Conservation (phyloP, 2,329 filamentous ascomycete genomes). For the Trichoderma cornu-damae region DNA sequence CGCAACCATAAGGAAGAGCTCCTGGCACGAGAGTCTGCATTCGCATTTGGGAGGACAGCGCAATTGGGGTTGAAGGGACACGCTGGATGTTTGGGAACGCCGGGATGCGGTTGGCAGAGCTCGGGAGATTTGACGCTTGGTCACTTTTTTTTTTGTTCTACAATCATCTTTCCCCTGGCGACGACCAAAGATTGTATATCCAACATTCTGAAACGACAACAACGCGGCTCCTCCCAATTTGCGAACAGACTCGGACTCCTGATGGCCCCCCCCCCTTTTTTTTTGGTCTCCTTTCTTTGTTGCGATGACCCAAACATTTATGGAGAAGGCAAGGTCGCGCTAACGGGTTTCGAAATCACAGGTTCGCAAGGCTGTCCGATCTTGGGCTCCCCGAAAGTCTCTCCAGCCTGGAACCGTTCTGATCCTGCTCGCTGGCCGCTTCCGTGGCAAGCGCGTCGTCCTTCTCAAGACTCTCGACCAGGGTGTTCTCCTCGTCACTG, state of each 20-base stretch:
- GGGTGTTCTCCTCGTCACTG: constrained; percentile 97
- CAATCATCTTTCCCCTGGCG: not conserved
- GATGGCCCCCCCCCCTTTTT: too few species aligned
- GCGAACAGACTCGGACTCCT: constrained; percentile 7
- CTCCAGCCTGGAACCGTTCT: constrained; percentile 94
- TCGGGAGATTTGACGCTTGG: constrained; percentile 1
- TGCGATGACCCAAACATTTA: not conserved
- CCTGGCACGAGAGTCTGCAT: constrained; percentile 9
- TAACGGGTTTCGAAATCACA: constrained; percentile 42
- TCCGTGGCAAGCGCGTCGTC: constrained; percentile 99
- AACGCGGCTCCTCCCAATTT: constrained; percentile 4
- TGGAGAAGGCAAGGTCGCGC: constrained; percentile 18
- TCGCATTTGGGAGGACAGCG: constrained; percentile 8
- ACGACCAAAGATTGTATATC: not conserved
- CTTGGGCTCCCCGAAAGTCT: constrained; percentile 79
- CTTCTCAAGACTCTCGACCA: constrained; percentile 97
- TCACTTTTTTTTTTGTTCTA: not conserved
- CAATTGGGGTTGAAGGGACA: constrained; percentile 4
- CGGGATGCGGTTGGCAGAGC: not conserved
- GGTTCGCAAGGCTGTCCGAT: constrained; percentile 90
- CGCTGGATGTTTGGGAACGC: not conserved
- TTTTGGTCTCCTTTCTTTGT: not conserved
- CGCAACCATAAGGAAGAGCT: constrained; percentile 8
- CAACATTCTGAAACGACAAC: not conserved
- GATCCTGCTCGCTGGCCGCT: constrained; percentile 98